Base-by-base conservation (phyloP, 73 alveolate species). In the Uronychia binucleata region DNA sequence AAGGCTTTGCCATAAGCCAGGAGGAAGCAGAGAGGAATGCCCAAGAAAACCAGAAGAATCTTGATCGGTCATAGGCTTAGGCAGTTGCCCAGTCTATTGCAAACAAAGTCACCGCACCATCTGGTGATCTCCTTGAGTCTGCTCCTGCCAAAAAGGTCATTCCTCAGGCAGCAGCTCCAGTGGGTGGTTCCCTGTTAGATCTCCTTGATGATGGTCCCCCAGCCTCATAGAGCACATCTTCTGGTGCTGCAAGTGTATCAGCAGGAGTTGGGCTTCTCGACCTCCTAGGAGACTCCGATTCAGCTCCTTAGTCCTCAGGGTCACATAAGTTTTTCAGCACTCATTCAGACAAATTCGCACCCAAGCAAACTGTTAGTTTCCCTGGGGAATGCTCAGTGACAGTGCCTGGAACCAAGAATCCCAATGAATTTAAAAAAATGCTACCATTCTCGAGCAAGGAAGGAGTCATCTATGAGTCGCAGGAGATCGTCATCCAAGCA, bases 381-480 rank as follows among this genome's bases (percentile, higher is more conserved):
- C 79, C 77, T 1, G 80, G 85, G 31, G 67, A 81, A 25, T 57
- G 67, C 67, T 46, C 76, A 1, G 84, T 74, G 19, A n/a, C 59
- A 34, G 79, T 26, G 25, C 5, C 74, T 26, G 35, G 58, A 13
- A 8, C 75, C 46, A 28, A 57, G 0, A 85, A 90, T 33, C 79
- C 79, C 35, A 30, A 75, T 26, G 29, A 90, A 75, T 90, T 92
- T 92, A 90, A 90, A 75, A 31, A 33, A 0, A n/a, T 90, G 81
- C 32, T 90, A 58, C 95, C 95, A 26, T 28, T 26, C 28, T 31
- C 76, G 30, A 78, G 74, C 19, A 85, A 82, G 31, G 93, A 90
- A n/a, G 95, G 95, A 57, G 76, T 75, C 5, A 19, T 90, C 33
- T 85, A 75, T 34, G 82, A 78, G 13, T 88, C 77, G 46, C 74